These are phyloP conservation scores for Polygonum maritimum DNA, from an alignment of 148 eudicot genomes.

Conservation along the genomic window DNA sequence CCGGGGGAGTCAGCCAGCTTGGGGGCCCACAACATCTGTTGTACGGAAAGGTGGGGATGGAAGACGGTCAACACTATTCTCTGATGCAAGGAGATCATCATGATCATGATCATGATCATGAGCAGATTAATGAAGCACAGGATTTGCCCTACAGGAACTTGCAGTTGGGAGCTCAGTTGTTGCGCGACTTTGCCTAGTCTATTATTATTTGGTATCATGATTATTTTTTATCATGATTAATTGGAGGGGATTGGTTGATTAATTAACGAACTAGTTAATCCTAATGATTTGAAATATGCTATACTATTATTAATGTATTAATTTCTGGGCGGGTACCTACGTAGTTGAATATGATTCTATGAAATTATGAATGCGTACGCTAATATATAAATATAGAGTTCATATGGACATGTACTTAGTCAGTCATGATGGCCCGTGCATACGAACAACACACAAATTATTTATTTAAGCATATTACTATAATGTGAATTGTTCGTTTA, in stretches of 20 bases:
- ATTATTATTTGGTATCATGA: neutral
- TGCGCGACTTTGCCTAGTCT: conserved; percentile 63
- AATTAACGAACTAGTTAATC: neutral
- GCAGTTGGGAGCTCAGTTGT: conserved; percentile 78
- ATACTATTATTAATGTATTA: neutral
- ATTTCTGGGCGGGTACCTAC: neutral
- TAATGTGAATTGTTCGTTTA: no score
- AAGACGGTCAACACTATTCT: conserved; percentile 51
- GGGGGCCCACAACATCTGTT: conserved; percentile 59
- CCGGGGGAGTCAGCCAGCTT: conserved; percentile 44
- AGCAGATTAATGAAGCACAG: conserved; percentile 28
- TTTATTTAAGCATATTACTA: no score
- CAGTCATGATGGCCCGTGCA: no score
- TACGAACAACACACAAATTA: no score
- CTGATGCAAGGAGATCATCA: conserved; percentile 42
- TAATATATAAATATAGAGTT: neutral
- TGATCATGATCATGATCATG: neutral
- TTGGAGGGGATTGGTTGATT: neutral
- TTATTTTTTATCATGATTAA: neutral
- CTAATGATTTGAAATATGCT: neutral
- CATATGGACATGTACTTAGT: neutral
- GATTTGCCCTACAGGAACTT: conserved; percentile 77
- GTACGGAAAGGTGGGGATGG: conserved; percentile 52
- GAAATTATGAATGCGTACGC: neutral
- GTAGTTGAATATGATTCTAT: neutral